Evolutionary conservation across 768 basidiomycete genomes (phyloP).

Genomic region (Lactifluus piperatus): DNA sequence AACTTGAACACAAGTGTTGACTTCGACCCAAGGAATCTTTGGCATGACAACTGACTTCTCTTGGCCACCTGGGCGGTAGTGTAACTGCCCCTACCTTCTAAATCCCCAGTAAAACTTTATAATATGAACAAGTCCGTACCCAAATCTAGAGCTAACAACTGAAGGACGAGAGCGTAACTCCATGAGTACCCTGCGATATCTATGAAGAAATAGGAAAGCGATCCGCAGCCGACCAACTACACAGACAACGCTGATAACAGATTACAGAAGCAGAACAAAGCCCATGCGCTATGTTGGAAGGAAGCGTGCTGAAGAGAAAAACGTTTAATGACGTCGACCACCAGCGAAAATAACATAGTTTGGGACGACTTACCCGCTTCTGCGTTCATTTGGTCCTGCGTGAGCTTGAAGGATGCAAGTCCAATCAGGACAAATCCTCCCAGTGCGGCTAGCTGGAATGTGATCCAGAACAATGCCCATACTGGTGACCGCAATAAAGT

Average conservation of each 20-base stretch:
- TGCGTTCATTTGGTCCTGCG: slow-evolving; percentile 50
- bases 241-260: background rate
- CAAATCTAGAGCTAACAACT: background rate
- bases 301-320: slow-evolving; percentile 1
- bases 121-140: background rate
- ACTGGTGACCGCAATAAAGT: slow-evolving; percentile 33
- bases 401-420: slow-evolving; percentile 65
- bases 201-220: background rate
- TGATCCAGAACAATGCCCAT: slow-evolving; percentile 82
- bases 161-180: background rate
- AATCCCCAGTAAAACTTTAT: background rate
- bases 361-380: slow-evolving; percentile 55
- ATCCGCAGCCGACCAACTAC: background rate
- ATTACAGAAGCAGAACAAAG: background rate
- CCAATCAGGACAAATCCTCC: slow-evolving; percentile 76
- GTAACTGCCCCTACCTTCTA: background rate
- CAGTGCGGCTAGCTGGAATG: slow-evolving; percentile 67
- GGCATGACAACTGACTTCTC: no score
- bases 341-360: background rate
- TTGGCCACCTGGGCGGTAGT: no score
- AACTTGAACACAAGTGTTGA: no score
- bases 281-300: background rate
- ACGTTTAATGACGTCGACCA: background rate
- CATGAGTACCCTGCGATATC: background rate
- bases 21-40: no score